Base-by-base conservation (phyloP, 257 asterid species). In the Scutellaria barbata region DNA sequence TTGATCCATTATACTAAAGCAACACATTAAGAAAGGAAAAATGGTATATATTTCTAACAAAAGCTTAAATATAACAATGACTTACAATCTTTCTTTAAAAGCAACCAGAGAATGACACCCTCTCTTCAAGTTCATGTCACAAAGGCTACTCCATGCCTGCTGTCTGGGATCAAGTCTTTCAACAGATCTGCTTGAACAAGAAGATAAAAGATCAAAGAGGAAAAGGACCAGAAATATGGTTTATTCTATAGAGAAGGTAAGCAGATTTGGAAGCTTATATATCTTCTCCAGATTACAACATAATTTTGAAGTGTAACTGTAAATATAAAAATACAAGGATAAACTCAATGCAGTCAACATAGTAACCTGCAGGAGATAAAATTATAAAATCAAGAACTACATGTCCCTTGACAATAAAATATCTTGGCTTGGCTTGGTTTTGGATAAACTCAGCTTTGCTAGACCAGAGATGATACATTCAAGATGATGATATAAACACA, bases 101-200 rank as follows among this genome's bases (percentile, higher is more conserved):
- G 84, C 81, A 76, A 84, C 85, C 70, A 86, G 68, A 59, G 90
- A 86, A 78, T 85, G 96, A 72, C 82, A 82, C 66, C 92, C 95
- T 75, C 95, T 84, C 66, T 61, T 80, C 5, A 72, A 25, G 68
- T 70, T 66, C 98, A 90, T 84, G 76, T 68, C 66, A n/a, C 69
- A 56, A 9, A 83, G 25, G 47, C 71, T 81, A n/a, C 85, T 73
- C 97, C 96, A 91, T 51, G 76, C 76, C 48, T 62, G 80, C 66
- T 81, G 85, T 78, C 96, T 83, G 8, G 92, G 94, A 68, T 92
- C 98, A 77, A 83, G 88, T 64, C 96, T 85, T 85, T 90, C 98
- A 13, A 80, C 83, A 52, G 92, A 81, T 39, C 89, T 84, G 76
- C 52, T 43, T 25, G 13, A 17, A 52, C 17, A 54, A 16, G 40